Percentiles rank a stretch among this genome's conserved stretches.
phyloP scores from a whole-genome alignment of 2,329 filamentous ascomycete genomes.

The Thielaviopsis populi region DNA sequence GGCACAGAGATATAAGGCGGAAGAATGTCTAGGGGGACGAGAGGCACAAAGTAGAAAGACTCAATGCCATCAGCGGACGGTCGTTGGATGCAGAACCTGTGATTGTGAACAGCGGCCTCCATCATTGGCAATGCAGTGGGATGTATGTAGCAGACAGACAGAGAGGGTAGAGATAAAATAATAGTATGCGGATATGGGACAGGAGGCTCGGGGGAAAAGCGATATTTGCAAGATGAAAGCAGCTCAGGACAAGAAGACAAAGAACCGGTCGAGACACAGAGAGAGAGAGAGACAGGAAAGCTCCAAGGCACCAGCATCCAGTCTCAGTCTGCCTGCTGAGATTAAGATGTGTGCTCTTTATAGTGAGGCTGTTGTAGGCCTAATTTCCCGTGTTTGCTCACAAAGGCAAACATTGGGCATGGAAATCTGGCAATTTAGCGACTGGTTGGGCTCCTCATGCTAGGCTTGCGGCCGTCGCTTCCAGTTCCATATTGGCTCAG shows the following conservation, averaged over 20 bases:
- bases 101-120: neutral
- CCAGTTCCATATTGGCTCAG: neutral
- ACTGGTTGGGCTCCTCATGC: neutral
- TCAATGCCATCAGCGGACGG: slow-evolving; percentile 23
- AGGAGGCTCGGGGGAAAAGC: neutral
- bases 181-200: neutral
- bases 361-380: neutral
- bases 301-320: neutral
- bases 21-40: slow-evolving; percentile 40
- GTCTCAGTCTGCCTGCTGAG: too few relatives aligned
- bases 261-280: neutral
- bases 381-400: neutral
- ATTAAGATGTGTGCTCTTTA: neutral
- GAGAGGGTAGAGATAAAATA: neutral
- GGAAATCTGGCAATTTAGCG: neutral
- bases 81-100: slow-evolving; percentile 30
- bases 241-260: neutral
- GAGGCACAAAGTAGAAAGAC: slow-evolving; percentile 29
- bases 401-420: neutral
- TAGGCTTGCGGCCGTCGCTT: neutral
- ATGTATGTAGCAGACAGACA: neutral
- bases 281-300: neutral
- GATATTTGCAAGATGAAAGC: neutral
- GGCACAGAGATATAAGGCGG: slow-evolving; percentile 31
- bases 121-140: neutral